Base-by-base conservation (phyloP, 78 protist genomes). In the Dictyostelium firmibasis region DNA sequence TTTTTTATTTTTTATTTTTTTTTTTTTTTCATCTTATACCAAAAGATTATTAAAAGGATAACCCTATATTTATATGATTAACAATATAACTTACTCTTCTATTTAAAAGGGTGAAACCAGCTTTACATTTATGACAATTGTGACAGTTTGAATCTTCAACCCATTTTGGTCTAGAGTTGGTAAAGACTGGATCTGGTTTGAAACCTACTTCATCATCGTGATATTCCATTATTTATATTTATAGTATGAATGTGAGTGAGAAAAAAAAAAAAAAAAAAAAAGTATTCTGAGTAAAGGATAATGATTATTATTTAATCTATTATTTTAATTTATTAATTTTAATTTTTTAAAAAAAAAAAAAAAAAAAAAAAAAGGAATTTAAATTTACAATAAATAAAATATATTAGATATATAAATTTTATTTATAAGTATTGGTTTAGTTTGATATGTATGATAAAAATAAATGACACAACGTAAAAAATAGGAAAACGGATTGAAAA, bases 91-190 rank as follows among this genome's bases (percentile, higher is more conserved):
- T 25, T 89, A 89, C 94, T 81, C 86, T 89, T 89, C 94, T 89
- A 69, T 81, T 81, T 89, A 89, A 89, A 33, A 89, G 14, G 0
- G 94, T 81, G 38, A 89, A 81, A 38, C 36, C 11, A 57, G 50
- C 20, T 81, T 33, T 81, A 20, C 86, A 81, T 81, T 33, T 81
- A 47, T 81, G 70, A 79, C 84, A 89, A 72, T 69, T 69, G 6
- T 38, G 43, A 16, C 44, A 70, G n/a, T 60, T 44, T 18, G 44
- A 18, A 67, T 89, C 94, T 1, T 89, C 94, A 1, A 81, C 94
- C 94, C 94, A 89, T 47, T 81, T 89, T 81, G 94, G 94, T 70
- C 86, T 78, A 20, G 94, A 81, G 74, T 89, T 89, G 41, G 94
- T 89, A 35, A 89, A 89, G 13, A 57, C 62, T 44, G 94, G 78